phyloP scores from a whole-genome alignment of 108 stramenopile species.

The Skeletonema grethae region DNA sequence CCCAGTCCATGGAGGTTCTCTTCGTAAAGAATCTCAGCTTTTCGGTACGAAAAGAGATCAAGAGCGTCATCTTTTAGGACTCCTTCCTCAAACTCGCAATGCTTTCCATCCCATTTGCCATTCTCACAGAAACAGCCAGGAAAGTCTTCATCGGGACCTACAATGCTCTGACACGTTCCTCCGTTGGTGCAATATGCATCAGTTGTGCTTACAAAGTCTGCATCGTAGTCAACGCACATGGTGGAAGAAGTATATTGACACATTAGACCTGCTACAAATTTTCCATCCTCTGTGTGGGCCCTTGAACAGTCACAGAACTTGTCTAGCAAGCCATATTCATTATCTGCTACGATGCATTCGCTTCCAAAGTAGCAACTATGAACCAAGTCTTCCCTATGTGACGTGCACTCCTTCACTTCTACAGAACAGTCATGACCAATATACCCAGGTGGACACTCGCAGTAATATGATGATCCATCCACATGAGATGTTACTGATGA shows the following conservation, averaged over 20 bases:
- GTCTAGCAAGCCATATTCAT: slow-evolving; percentile 36
- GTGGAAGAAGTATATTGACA: slow-evolving; percentile 28
- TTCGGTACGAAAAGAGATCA: slow-evolving; percentile 30
- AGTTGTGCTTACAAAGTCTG: neutral
- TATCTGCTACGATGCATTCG: slow-evolving; percentile 27
- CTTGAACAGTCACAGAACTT: slow-evolving; percentile 34
- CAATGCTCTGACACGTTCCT: slow-evolving; percentile 23
- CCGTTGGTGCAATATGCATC: slow-evolving; percentile 45
- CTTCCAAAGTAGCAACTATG: slow-evolving; percentile 42
- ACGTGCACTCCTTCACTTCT: slow-evolving; percentile 16
- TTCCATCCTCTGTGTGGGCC: slow-evolving; percentile 6
- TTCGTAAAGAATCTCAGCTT: slow-evolving; percentile 15
- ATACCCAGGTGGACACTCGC: slow-evolving; percentile 18
- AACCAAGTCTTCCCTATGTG: slow-evolving; percentile 26
- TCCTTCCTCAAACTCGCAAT: slow-evolving; percentile 34
- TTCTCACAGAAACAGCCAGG: slow-evolving; percentile 30
- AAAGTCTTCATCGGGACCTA: slow-evolving; percentile 14
- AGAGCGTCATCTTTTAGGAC: slow-evolving; percentile 32
- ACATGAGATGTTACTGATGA: neutral
- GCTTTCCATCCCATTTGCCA: slow-evolving; percentile 31
- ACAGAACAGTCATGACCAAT: slow-evolving; percentile 24
- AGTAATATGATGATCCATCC: slow-evolving; percentile 5
- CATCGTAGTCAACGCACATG: slow-evolving; percentile 11
- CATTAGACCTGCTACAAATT: slow-evolving; percentile 29
- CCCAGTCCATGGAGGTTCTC: slow-evolving; percentile 1